Evolutionary conservation across 2,329 filamentous ascomycete species (phyloP).

Genomic region (Hypoxylon sp.): DNA sequence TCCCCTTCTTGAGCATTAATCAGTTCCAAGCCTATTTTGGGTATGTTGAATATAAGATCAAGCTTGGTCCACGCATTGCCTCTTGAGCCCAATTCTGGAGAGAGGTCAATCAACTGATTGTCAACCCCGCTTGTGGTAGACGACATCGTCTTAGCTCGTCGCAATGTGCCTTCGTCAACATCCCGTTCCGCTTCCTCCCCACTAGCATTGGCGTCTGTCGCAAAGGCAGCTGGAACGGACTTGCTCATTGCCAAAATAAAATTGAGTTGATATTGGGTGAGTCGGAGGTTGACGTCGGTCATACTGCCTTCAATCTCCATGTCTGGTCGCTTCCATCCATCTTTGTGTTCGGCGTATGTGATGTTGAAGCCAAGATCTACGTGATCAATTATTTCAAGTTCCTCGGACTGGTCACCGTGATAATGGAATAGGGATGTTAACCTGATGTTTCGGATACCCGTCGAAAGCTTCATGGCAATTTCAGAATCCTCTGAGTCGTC

Average conservation of each 20-base stretch:
- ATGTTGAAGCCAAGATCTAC: slow-evolving; percentile 94
- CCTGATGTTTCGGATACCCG: slow-evolving; percentile 90
- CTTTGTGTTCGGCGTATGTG: slow-evolving; percentile 86
- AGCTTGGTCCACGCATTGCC: slow-evolving; percentile 88
- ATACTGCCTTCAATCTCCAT: slow-evolving; percentile 90
- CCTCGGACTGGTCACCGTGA: slow-evolving; percentile 73
- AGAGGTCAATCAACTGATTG: slow-evolving; percentile 61
- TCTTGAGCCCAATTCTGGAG: slow-evolving; percentile 74
- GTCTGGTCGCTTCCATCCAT: slow-evolving; percentile 81
- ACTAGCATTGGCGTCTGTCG: slow-evolving; percentile 73
- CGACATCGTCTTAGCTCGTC: slow-evolving; percentile 57
- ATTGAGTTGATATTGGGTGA: slow-evolving; percentile 91
- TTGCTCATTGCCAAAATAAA: slow-evolving; percentile 88
- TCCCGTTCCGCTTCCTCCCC: slow-evolving; percentile 80
- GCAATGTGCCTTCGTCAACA: slow-evolving; percentile 66
- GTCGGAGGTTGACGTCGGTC: slow-evolving; percentile 88
- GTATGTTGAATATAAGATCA: slow-evolving; percentile 88
- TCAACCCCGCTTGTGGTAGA: slow-evolving; percentile 50
- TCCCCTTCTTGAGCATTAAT: slow-evolving; percentile 78
- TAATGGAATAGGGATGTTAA: slow-evolving; percentile 92
- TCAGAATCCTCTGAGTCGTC: slow-evolving; percentile 78
- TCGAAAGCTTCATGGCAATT: slow-evolving; percentile 87
- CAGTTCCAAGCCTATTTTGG: slow-evolving; percentile 87
- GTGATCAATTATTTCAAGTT: slow-evolving; percentile 95
- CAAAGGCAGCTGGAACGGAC: slow-evolving; percentile 88